These are phyloP conservation scores for Scheffersomyces parashehatae DNA, from an alignment of 1,139 yeast species.

Conservation along the genomic window DNA sequence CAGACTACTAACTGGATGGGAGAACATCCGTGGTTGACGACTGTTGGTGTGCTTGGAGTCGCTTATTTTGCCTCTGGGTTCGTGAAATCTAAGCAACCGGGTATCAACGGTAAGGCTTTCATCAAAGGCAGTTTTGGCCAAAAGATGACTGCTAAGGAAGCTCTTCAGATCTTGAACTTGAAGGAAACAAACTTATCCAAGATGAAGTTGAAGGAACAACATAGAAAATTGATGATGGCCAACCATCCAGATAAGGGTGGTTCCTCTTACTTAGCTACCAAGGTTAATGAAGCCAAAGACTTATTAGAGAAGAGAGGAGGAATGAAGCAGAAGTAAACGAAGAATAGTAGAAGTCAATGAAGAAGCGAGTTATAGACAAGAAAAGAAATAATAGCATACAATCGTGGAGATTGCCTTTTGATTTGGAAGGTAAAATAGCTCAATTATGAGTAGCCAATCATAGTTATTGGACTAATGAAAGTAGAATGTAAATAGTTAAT, in stretches of 20 bases:
- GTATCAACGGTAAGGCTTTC: conserved; percentile 70
- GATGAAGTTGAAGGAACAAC: conserved; percentile 85
- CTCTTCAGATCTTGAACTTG: conserved; percentile 81
- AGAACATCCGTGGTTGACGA: conserved; percentile 75
- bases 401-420: too few relatives aligned
- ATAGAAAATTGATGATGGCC: conserved; percentile 81
- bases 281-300: conserved; percentile 96
- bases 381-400: too few relatives aligned
- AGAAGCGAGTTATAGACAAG: background rate
- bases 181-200: conserved; percentile 77
- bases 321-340: conserved; percentile 39
- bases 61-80: conserved; percentile 70
- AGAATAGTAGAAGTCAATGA: background rate
- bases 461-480: background rate
- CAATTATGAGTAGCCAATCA: too few relatives aligned
- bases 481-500: background rate
- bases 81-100: conserved; percentile 69
- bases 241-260: conserved; percentile 99
- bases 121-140: conserved; percentile 85
- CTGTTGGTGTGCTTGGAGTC: conserved; percentile 66
- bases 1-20: conserved; percentile 62
- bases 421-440: too few relatives aligned
- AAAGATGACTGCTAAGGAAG: conserved; percentile 90
- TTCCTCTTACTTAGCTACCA: conserved; percentile 90
- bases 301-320: conserved; percentile 83